A percentile compares a stretch with the other conserved stretches of the same genome.
phyloP scores from a whole-genome alignment of 495 filamentous ascomycete species.

The Lophiostoma macrostomum region DNA sequence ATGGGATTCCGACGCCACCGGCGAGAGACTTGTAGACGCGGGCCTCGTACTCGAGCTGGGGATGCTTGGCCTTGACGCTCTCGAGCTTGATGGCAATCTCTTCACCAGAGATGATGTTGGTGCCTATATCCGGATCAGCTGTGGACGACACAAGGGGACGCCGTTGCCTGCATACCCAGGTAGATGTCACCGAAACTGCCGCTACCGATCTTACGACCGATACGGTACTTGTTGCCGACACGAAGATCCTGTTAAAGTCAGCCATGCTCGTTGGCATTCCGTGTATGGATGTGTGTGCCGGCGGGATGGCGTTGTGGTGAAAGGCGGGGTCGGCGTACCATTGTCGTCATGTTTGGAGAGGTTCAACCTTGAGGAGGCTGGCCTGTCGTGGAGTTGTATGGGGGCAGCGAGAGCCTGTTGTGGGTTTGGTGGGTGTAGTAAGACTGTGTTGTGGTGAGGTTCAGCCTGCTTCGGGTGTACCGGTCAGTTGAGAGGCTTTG shows the following conservation, averaged over 20 bases:
- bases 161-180: constrained; percentile 59
- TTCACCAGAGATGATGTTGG: constrained; percentile 99
- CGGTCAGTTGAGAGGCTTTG: constrained; percentile 35
- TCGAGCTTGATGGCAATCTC: constrained; percentile 99
- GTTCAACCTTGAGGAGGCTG: constrained; percentile 32
- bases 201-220: constrained; percentile 98
- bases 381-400: constrained; percentile 10
- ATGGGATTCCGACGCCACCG: constrained; percentile 97
- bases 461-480: constrained; percentile 33
- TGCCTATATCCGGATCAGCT: constrained; percentile 53
- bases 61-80: constrained; percentile 99
- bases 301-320: background rate
- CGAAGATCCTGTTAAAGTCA: constrained; percentile 77
- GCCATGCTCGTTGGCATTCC: background rate
- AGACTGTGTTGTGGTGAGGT: constrained; percentile 11
- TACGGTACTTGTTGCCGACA: constrained; percentile 99
- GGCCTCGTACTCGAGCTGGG: constrained; percentile 98
- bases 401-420: constrained; percentile 4
- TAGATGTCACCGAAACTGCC: constrained; percentile 99
- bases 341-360: constrained; percentile 34
- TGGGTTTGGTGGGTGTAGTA: constrained; percentile 2
- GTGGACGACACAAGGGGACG: background rate
- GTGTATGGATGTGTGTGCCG: background rate
- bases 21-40: constrained; percentile 99
- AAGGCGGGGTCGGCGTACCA: constrained; percentile 33